A percentile compares a stretch with the other conserved stretches of the same genome.
These are phyloP conservation scores for Psilocybe cyanescens DNA, from an alignment of 768 basidiomycete genomes.

Conservation along the genomic window DNA sequence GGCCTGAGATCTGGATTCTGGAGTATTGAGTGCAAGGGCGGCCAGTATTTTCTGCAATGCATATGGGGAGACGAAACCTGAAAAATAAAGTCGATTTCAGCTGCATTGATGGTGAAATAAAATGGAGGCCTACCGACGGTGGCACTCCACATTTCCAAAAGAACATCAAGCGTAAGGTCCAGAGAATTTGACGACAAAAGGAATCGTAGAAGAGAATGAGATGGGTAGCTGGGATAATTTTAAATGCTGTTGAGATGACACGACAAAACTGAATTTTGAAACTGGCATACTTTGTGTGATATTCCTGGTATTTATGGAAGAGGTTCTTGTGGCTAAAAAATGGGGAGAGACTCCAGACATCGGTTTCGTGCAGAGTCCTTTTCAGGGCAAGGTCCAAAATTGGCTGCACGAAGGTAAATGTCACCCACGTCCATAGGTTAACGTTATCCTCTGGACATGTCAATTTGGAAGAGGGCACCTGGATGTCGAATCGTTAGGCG, in stretches of 20 bases:
- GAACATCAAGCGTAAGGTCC: conserved; percentile 64
- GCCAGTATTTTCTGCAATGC: conserved; percentile 64
- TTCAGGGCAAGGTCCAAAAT: conserved; percentile 54
- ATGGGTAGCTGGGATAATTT: conserved; percentile 46
- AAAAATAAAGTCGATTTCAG: neutral
- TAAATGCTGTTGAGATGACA: neutral
- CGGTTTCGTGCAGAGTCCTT: conserved; percentile 50
- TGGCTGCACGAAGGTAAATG: conserved; percentile 68
- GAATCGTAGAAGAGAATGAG: conserved; percentile 62
- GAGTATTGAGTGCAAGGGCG: conserved; percentile 46
- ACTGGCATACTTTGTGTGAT: conserved; percentile 42
- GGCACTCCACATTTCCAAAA: conserved; percentile 64
- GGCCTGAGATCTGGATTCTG: conserved; percentile 45
- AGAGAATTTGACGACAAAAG: conserved; percentile 69
- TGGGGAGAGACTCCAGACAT: conserved; percentile 71
- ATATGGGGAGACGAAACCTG: conserved; percentile 71
- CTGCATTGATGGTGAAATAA: neutral
- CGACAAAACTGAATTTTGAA: neutral
- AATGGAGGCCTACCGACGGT: conserved; percentile 42
- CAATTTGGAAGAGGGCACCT: conserved; percentile 52
- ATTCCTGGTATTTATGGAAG: conserved; percentile 64
- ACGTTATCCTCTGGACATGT: conserved; percentile 71
- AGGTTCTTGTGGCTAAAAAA: conserved; percentile 71
- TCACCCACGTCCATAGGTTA: conserved; percentile 67
- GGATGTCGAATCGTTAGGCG: neutral